phyloP scores from a whole-genome alignment of 495 filamentous ascomycete genomes.

The Lasiosphaeris hirsuta region DNA sequence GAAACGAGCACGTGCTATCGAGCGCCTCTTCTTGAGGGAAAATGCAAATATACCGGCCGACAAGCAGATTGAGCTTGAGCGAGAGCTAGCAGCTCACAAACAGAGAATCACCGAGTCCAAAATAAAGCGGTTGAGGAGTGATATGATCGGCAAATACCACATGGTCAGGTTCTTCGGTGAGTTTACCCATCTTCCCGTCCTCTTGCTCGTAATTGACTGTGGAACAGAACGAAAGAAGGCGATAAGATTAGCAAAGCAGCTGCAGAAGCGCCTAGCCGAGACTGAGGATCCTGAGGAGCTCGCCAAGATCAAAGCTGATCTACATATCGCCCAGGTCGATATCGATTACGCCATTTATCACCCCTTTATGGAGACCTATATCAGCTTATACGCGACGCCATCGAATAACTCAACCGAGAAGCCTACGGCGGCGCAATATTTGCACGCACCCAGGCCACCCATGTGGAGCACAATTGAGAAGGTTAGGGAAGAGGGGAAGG shows the following conservation, averaged over 20 bases:
- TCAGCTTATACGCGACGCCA: slow-evolving; percentile 65
- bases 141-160: slow-evolving; percentile 84
- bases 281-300: slow-evolving; percentile 47
- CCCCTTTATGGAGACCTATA: slow-evolving; percentile 75
- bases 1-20: slow-evolving; percentile 58
- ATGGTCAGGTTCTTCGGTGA: slow-evolving; percentile 88
- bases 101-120: slow-evolving; percentile 59
- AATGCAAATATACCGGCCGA: slow-evolving; percentile 66
- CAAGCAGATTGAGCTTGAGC: slow-evolving; percentile 70
- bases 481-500: slow-evolving; percentile 59
- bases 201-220: background rate
- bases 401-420: slow-evolving; percentile 32
- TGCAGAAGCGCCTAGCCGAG: slow-evolving; percentile 53
- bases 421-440: slow-evolving; percentile 31
- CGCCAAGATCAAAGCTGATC: slow-evolving; percentile 48
- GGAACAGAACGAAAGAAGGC: slow-evolving; percentile 79
- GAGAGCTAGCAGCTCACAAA: slow-evolving; percentile 72
- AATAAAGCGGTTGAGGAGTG: slow-evolving; percentile 58
- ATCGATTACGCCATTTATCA: slow-evolving; percentile 83
- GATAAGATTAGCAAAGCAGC: slow-evolving; percentile 60
- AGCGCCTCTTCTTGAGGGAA: slow-evolving; percentile 57
- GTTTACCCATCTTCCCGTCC: slow-evolving; percentile 17
- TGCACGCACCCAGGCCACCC: slow-evolving; percentile 45
- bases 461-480: slow-evolving; percentile 70
- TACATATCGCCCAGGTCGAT: slow-evolving; percentile 74